Evolutionary conservation across 371 early-diverging fungal genomes (phyloP).

Genomic region (Rhizopus stolonifer): DNA sequence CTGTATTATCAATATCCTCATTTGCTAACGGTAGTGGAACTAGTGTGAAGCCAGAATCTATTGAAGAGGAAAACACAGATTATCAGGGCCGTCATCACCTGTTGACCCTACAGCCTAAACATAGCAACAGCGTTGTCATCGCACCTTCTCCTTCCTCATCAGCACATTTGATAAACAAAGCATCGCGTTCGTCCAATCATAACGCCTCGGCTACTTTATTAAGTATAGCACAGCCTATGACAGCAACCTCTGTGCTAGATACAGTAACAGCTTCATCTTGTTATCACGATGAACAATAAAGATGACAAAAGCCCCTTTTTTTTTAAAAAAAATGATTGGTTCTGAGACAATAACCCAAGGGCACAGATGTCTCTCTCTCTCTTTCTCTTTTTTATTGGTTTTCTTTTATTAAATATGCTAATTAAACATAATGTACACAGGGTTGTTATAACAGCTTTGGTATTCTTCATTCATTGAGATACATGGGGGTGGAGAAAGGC

Average conservation of each 20-base stretch:
- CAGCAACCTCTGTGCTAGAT: conserved; percentile 40
- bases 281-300: background rate
- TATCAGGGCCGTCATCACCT: conserved; percentile 16
- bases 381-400: no score
- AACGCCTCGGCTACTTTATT: conserved; percentile 30
- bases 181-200: conserved; percentile 18
- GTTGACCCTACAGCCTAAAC: conserved; percentile 21
- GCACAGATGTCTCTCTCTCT: no score
- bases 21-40: conserved; percentile 29
- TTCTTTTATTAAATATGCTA: no score
- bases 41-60: background rate
- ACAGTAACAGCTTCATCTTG: conserved; percentile 36
- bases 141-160: conserved; percentile 22
- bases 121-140: background rate
- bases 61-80: conserved; percentile 7
- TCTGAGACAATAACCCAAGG: no score
- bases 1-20: conserved; percentile 49
- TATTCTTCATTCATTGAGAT: no score
- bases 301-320: no score
- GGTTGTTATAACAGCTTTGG: no score
- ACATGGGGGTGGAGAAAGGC: no score
- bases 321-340: no score
- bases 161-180: conserved; percentile 17
- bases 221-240: conserved; percentile 31
- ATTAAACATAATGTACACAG: no score